Evolutionary conservation across 768 basidiomycete species (phyloP).

Genomic region (Kwoniella sp.): DNA sequence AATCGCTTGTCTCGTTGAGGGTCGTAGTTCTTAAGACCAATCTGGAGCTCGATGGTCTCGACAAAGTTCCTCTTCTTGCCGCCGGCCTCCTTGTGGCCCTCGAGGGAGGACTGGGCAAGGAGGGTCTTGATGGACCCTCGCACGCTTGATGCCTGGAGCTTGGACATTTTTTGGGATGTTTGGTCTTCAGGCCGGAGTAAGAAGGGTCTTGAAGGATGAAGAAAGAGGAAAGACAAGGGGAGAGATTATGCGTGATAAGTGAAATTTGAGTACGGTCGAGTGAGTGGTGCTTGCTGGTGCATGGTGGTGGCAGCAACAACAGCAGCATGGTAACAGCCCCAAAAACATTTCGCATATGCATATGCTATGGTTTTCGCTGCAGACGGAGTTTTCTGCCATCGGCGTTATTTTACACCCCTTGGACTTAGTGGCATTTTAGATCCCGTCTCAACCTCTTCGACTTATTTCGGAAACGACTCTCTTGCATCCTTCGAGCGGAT

Average conservation of each 20-base stretch:
- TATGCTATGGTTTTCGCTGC: not conserved
- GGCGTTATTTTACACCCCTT: not conserved
- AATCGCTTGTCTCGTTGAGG: constrained; percentile 99
- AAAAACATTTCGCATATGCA: too few species aligned
- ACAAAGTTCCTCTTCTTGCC: constrained; percentile 58
- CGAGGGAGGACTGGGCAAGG: constrained; percentile 76
- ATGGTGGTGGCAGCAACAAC: constrained; percentile 6
- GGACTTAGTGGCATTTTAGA: constrained; percentile 16
- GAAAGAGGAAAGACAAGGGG: constrained; percentile 16
- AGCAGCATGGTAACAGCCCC: too few species aligned
- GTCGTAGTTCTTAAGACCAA: constrained; percentile 61
- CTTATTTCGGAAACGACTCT: constrained; percentile 6
- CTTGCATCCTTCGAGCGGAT: not conserved
- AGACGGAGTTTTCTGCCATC: constrained; percentile 19
- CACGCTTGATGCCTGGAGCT: constrained; percentile 99
- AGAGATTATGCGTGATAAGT: not conserved
- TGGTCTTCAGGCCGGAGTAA: constrained; percentile 23
- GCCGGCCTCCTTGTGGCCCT: constrained; percentile 61
- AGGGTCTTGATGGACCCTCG: constrained; percentile 94
- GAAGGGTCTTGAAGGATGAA: constrained; percentile 23
- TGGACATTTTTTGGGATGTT: constrained; percentile 56
- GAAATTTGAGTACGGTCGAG: not conserved
- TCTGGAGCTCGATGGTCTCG: constrained; percentile 58
- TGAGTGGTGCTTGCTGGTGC: not conserved
- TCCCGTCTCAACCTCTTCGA: constrained; percentile 1